Evolutionary conservation across 1,284 basidiomycete genomes (phyloP).

Genomic region (Leccinum insolens): DNA sequence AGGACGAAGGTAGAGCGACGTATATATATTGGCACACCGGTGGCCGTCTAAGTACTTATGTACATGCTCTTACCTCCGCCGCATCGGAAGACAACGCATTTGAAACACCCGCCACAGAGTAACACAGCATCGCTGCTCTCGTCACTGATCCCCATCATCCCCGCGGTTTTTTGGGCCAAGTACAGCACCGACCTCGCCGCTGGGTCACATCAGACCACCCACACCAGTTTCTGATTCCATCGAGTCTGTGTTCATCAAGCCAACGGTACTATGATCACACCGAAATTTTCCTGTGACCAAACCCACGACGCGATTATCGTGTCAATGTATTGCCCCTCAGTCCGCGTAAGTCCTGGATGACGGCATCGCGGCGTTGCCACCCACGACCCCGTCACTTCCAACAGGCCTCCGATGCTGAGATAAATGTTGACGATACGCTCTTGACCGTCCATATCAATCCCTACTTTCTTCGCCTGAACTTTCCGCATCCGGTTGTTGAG

Average conservation of each 20-base stretch:
- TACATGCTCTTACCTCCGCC: no score
- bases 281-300: conserved; percentile 75
- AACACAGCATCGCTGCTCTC: not conserved
- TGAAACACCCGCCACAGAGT: not conserved
- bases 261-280: conserved; percentile 67
- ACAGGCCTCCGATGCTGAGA: conserved; percentile 78
- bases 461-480: conserved; percentile 78
- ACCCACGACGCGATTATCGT: conserved; percentile 60
- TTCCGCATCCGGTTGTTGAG: conserved; percentile 63
- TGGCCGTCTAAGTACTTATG: no score
- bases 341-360: conserved; percentile 59
- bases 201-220: not conserved
- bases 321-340: conserved; percentile 73
- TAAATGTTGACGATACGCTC: conserved; percentile 69
- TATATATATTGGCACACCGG: not conserved
- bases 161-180: conserved; percentile 5
- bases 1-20: not conserved
- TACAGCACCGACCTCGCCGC: not conserved
- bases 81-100: no score
- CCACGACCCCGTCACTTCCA: conserved; percentile 18
- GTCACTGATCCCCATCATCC: conserved; percentile 7
- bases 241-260: not conserved
- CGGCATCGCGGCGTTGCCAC: conserved; percentile 12
- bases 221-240: not conserved
- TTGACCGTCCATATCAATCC: conserved; percentile 79